Evolutionary conservation across 257 asterid species (phyloP), one percentile per base, ranked within the genome.

Genomic region (Fraxinus quadrangulata): DNA sequence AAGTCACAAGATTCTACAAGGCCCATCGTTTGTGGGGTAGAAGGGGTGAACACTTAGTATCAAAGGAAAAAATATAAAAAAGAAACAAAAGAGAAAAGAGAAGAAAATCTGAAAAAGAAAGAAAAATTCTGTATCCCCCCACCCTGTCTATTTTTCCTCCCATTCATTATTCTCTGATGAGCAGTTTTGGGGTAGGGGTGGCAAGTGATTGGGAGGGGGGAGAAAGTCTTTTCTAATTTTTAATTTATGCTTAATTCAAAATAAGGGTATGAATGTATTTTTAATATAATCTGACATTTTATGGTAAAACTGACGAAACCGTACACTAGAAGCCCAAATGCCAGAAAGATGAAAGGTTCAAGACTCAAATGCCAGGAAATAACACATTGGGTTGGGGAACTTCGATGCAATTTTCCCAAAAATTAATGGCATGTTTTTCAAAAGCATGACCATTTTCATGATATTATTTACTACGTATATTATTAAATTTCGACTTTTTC

Each of bases 341-440:
- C 67, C 36, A 8, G 26, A 69, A 56, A 80, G 45, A 76, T 59
- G 66, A 23, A 21, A 59, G 67, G 31, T 21, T 59, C 67, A 59
- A 59, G 30, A 23, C 12, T 59, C 31, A 59, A 59, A 3, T 59
- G 67, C 16, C 67, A 59, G 8, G 67, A 59, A 59, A 59, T 59
- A 21, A 56, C 2, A 28, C 7, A 5, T 4, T 26, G 69, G 36
- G 36, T 21, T 26, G 28, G 26, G 1, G 12, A 56, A 26, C 26
- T 56, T 17, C 26, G 10, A 12, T 11, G 69, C 34, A 63, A 24
- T 63, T 63, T 4, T 23, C 36, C 17, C 16, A 11, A 24, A 31
- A 63, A 63, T 26, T 12, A 63, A 23, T 11, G 8, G 33, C 6
- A 23, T 61, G 7, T 61, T 8, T 63, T 26, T 21, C 69, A 63